Percentiles rank a stretch among this genome's conserved stretches.
These are phyloP conservation scores for Tuber umbilicatum DNA, from an alignment of 495 filamentous ascomycete species.

Conservation along the genomic window DNA sequence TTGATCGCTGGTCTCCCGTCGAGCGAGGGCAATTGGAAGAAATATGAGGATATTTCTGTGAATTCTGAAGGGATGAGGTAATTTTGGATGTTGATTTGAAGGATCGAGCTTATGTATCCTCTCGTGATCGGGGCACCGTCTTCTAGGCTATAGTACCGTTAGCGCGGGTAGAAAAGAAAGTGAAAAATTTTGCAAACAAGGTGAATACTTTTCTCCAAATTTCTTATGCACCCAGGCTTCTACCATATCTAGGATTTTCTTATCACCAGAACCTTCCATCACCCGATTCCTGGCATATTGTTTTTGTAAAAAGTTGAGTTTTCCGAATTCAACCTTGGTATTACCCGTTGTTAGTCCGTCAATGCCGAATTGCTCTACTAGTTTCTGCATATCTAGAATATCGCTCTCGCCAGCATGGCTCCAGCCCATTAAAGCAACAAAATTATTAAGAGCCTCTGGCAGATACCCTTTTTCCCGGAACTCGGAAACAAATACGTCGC, in stretches of 20 bases:
- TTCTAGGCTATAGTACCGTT: constrained; percentile 23
- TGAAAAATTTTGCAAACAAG: constrained; percentile 22
- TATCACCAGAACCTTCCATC: constrained; percentile 37
- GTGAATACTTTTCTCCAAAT: constrained; percentile 29
- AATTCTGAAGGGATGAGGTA: constrained; percentile 57
- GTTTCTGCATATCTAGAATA: constrained; percentile 61
- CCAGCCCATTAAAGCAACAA: constrained; percentile 81
- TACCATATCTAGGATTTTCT: constrained; percentile 39
- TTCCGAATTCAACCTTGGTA: constrained; percentile 71
- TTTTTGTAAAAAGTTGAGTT: constrained; percentile 73
- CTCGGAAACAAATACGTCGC: constrained; percentile 60
- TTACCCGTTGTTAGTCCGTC: constrained; percentile 78
- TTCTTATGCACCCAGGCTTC: constrained; percentile 41
- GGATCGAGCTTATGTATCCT: constrained; percentile 49
- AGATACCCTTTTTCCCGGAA: constrained; percentile 66
- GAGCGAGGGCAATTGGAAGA: constrained; percentile 55
- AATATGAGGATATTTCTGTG: constrained; percentile 54
- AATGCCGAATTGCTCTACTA: constrained; percentile 65
- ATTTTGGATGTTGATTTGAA: constrained; percentile 56
- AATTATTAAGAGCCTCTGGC: constrained; percentile 71
- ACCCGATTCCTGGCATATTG: constrained; percentile 51
- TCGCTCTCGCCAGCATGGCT: constrained; percentile 59
- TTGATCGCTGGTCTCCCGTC: constrained; percentile 9
- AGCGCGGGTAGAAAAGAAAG: constrained; percentile 7
- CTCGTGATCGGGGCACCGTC: constrained; percentile 19